Evolutionary conservation across 768 basidiomycete genomes (phyloP).

Genomic region (Filobasidium wieringae): DNA sequence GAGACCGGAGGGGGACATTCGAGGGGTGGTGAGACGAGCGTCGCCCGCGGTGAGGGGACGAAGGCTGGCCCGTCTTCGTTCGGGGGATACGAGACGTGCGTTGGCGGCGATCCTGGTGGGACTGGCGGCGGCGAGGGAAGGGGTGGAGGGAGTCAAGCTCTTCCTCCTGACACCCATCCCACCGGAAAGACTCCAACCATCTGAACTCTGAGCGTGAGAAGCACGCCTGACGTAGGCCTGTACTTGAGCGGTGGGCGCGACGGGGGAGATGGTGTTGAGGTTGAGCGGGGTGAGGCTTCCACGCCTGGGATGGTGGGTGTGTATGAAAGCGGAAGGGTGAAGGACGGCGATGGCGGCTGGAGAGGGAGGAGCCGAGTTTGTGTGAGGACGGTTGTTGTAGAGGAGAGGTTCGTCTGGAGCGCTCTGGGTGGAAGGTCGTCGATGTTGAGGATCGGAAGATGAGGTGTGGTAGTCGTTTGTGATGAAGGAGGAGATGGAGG

Average conservation of each 20-base stretch:
- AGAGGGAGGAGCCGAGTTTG: constrained; percentile 8
- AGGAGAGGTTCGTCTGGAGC: neutral
- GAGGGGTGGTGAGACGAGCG: neutral
- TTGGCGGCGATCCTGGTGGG: constrained; percentile 18
- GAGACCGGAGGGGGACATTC: neutral
- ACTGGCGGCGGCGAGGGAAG: constrained; percentile 25
- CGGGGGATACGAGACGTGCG: neutral
- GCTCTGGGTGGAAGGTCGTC: neutral
- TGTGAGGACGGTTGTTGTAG: neutral
- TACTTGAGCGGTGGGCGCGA: constrained; percentile 18
- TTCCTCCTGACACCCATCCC: constrained; percentile 16
- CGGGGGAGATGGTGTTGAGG: constrained; percentile 35
- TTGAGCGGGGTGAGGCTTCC: constrained; percentile 33
- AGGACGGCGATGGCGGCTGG: constrained; percentile 6
- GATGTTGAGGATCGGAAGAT: neutral
- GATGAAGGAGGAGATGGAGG: no score
- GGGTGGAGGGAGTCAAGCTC: constrained; percentile 28
- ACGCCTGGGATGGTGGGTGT: constrained; percentile 38
- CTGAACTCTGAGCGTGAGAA: constrained; percentile 12
- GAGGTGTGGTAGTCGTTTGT: neutral
- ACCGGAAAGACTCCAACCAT: neutral
- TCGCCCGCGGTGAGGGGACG: neutral
- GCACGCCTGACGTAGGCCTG: constrained; percentile 12
- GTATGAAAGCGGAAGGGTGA: constrained; percentile 32
- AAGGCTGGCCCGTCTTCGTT: neutral